Conservation (phyloP, 192 early-diverging fungal genomes). For the Geranomyces variabilis region DNA sequence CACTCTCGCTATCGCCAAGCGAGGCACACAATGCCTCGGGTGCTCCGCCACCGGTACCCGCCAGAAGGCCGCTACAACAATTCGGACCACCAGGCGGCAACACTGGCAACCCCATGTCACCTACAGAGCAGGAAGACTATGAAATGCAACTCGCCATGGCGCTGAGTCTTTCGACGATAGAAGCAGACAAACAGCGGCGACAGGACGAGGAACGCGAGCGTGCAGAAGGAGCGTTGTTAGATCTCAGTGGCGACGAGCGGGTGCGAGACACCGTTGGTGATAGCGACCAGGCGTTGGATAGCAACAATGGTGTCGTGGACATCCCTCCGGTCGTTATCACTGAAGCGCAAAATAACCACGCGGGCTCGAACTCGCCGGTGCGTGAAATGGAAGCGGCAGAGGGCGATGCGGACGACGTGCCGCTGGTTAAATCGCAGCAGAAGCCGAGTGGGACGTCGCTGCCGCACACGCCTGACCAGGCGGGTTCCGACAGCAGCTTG, state of each 20-base stretch:
- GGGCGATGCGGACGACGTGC: constrained; percentile 1
- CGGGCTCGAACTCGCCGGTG: neutral
- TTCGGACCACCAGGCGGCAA: neutral
- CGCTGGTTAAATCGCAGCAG: constrained; percentile 4
- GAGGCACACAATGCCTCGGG: neutral
- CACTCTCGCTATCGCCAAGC: neutral
- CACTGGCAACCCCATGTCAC: neutral
- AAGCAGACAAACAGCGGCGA: constrained; percentile 26
- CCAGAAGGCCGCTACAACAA: neutral
- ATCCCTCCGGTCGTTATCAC: neutral
- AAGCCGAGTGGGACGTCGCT: neutral
- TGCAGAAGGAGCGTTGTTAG: neutral
- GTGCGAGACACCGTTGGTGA: neutral
- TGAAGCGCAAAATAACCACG: neutral
- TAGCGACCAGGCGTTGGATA: neutral
- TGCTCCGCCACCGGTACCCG: neutral
- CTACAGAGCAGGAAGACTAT: constrained; percentile 49
- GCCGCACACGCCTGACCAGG: neutral
- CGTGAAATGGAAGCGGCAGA: neutral
- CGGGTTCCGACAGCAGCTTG: neutral
- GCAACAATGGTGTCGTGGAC: neutral
- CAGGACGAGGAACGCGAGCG: neutral
- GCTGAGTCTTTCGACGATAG: constrained; percentile 45
- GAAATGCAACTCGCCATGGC: constrained; percentile 58
- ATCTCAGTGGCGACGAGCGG: neutral